Percentiles rank a stretch among this genome's conserved stretches.
Evolutionary conservation across 1,284 basidiomycete genomes (phyloP).

Genomic region (Spongiforma sp.): DNA sequence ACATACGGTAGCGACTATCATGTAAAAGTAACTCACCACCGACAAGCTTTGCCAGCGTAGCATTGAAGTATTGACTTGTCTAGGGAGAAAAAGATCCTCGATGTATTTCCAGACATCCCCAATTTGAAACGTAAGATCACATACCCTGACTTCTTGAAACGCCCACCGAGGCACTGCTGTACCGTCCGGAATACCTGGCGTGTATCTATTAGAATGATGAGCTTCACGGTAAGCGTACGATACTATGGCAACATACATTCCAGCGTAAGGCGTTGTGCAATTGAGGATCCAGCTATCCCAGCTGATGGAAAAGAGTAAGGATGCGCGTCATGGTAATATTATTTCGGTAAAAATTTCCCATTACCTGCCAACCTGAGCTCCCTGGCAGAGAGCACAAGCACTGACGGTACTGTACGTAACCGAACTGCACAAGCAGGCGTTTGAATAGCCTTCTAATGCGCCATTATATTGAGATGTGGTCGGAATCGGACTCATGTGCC

Average conservation of each 20-base stretch:
- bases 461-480: slow-evolving; percentile 23
- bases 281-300: slow-evolving; percentile 36
- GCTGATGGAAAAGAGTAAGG: slow-evolving; percentile 18
- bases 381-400: slow-evolving; percentile 42
- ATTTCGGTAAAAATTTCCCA: not conserved
- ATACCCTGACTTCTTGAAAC: slow-evolving; percentile 36
- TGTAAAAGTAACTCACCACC: slow-evolving; percentile 28
- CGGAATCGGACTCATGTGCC: slow-evolving; percentile 27
- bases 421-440: slow-evolving; percentile 39
- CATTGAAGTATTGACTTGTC: slow-evolving; percentile 25
- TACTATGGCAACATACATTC: slow-evolving; percentile 19
- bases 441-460: slow-evolving; percentile 20
- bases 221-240: not conserved
- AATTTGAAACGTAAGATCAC: slow-evolving; percentile 1
- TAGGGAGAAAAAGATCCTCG: slow-evolving; percentile 18
- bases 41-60: slow-evolving; percentile 21
- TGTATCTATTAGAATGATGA: slow-evolving; percentile 27
- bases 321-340: not conserved
- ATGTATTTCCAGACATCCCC: not conserved
- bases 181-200: slow-evolving; percentile 26
- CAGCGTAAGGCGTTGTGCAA: slow-evolving; percentile 25
- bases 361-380: slow-evolving; percentile 23
- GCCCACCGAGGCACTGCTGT: slow-evolving; percentile 40
- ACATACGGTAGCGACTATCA: no score
- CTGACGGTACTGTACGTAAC: slow-evolving; percentile 38